Conservation (phyloP, 2,329 filamentous ascomycete species). For the Calonectria pauciramosa region DNA sequence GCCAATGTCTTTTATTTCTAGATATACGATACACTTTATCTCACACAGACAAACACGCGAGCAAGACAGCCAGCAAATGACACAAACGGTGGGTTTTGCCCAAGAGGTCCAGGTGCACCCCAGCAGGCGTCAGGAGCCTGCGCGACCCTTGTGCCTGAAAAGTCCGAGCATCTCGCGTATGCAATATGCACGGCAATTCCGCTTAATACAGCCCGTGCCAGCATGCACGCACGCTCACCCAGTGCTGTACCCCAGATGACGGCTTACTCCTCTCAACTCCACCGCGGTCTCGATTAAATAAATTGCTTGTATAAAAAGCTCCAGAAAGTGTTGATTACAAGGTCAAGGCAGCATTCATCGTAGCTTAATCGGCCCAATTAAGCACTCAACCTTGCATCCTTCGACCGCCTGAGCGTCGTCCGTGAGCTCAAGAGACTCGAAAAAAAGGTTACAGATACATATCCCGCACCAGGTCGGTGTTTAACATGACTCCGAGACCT, state of each 20-base stretch:
- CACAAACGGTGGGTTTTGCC: conserved; percentile 14
- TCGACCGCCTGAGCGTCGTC: conserved; percentile 7
- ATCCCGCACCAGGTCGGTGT: conserved; percentile 2
- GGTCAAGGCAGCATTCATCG: not conserved
- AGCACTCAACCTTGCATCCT: not conserved
- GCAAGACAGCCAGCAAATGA: conserved; percentile 6
- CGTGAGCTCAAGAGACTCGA: not conserved
- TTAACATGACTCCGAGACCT: conserved; percentile 8
- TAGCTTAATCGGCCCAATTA: not conserved
- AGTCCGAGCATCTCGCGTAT: conserved; percentile 5
- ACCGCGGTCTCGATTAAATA: conserved; percentile 40
- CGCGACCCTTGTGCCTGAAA: conserved; percentile 11
- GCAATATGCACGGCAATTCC: conserved; percentile 36
- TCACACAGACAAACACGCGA: conserved; percentile 14
- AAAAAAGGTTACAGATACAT: not conserved
- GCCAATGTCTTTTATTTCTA: not conserved
- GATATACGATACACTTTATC: conserved; percentile 10
- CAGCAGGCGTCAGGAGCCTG: conserved; percentile 4
- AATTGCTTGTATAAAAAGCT: not conserved
- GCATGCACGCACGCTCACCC: conserved; percentile 29
- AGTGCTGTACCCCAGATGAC: conserved; percentile 44
- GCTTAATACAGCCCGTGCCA: conserved; percentile 17
- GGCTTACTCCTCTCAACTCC: conserved; percentile 32
- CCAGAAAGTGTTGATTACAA: not conserved
- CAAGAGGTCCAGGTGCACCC: conserved; percentile 13